A percentile compares a stretch with the other conserved stretches of the same genome.
These are phyloP conservation scores for Pichia sp. DNA, from an alignment of 1,139 yeast genomes.

Conservation along the genomic window DNA sequence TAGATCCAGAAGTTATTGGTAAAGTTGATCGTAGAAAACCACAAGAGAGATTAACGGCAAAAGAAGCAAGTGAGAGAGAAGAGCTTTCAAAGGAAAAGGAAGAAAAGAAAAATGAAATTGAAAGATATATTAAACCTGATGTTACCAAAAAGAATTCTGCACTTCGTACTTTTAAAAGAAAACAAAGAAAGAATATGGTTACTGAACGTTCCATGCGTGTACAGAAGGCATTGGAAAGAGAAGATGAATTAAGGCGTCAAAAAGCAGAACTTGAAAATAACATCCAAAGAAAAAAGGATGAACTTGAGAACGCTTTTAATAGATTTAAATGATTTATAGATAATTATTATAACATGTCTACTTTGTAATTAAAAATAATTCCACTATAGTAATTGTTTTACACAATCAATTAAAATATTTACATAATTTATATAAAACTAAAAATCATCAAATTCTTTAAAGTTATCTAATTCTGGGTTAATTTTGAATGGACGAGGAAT, in stretches of 20 bases:
- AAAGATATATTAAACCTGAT: conserved; percentile 40
- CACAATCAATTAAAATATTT: too few species aligned
- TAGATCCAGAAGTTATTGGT: conserved; percentile 88
- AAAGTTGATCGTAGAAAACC: conserved; percentile 69
- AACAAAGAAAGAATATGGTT: conserved; percentile 78
- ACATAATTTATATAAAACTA: too few species aligned
- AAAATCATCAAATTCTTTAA: conserved; percentile 16
- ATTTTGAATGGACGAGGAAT: conserved; percentile 79
- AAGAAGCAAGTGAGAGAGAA: conserved; percentile 44
- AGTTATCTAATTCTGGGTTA: conserved; percentile 34
- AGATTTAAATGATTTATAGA: conserved; percentile 36
- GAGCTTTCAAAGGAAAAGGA: conserved; percentile 34
- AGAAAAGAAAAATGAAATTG: conserved; percentile 35
- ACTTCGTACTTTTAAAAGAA: conserved; percentile 71
- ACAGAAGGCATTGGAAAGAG: conserved; percentile 69
- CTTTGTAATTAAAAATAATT: too few species aligned
- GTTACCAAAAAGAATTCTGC: conserved; percentile 79
- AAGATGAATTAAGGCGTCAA: conserved; percentile 65
- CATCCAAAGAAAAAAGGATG: conserved; percentile 32
- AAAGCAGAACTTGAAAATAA: conserved; percentile 36
- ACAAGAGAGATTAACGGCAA: conserved; percentile 56
- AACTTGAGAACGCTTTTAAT: conserved; percentile 50
- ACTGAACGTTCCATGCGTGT: conserved; percentile 81
- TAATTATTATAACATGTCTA: too few species aligned
- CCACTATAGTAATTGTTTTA: too few species aligned